Base-by-base conservation (phyloP, 2,329 filamentous ascomycete species). In the Fusarium palustre region DNA sequence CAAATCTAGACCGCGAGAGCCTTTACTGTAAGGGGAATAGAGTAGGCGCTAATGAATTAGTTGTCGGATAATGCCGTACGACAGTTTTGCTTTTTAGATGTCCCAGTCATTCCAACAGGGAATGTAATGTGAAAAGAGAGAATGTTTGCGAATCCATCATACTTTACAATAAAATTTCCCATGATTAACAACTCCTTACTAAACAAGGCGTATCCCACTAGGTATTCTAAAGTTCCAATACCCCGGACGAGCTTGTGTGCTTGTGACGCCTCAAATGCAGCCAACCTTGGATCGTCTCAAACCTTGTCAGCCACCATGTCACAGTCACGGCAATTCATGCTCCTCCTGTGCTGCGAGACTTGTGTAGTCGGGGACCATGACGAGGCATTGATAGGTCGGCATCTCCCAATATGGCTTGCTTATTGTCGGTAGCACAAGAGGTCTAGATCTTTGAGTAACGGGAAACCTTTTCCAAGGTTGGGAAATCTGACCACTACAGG, bases 21-120 rank as follows among this genome's bases (percentile, higher is more conserved):
- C 45, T 45, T 49, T 46, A 36, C 39, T 36, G 13, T 18, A 54
- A 54, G 22, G 13, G 43, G 52, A 52, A 50, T 67, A 63, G 59
- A 22, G 36, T 6, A n/a, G 11, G 4, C 12, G 7, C 34, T 36
- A 36, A 36, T 36, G 18, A 6, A 36, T 39, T 39, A 39, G 36
- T 8, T 13, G 36, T 15, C 39, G 39, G 39, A 42, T 42, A 42
- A 42, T 42, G 20, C 22, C 41, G 24, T 28, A 8, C 16, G 33
- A 34, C 33, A 8, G 33, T 43, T 50, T 52, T 41, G n/a, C 48
- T 52, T 52, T 52, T 52, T 12, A 10, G 28, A 18, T 43, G 39
- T 6, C 20, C 7, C 22, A 7, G 15, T 24, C 20, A 42, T 24
- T 10, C 15, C 16, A 15, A 24, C 8, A 6, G 8, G 5, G 20